Conservation (phyloP, 768 basidiomycete genomes). For the Symmetrospora coprosmae region DNA sequence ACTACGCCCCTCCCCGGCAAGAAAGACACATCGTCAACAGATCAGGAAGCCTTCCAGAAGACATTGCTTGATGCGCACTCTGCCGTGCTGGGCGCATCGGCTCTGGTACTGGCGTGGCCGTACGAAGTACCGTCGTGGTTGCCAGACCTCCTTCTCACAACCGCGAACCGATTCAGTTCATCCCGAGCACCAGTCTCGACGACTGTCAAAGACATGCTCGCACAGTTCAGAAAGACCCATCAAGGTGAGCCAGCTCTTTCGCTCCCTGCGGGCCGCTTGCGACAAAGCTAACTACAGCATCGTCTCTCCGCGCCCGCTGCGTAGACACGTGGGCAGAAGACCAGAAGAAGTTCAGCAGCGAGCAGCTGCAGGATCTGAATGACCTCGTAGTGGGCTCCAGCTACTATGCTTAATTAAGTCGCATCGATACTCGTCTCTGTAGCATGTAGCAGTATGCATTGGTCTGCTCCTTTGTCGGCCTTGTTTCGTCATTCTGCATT, state of each 20-base stretch:
- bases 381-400: conserved; percentile 25
- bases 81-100: conserved; percentile 84
- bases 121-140: conserved; percentile 93
- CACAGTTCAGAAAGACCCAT: conserved; percentile 34
- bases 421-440: not conserved
- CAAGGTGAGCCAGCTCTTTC: conserved; percentile 29
- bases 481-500: no score
- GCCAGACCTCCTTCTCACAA: conserved; percentile 63
- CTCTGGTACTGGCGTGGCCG: conserved; percentile 83
- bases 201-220: conserved; percentile 31
- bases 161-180: conserved; percentile 67
- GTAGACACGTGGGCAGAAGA: conserved; percentile 85
- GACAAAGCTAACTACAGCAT: conserved; percentile 37
- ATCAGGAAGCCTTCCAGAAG: conserved; percentile 52
- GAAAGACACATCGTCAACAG: conserved; percentile 36
- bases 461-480: no score
- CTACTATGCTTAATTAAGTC: conserved; percentile 17
- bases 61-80: conserved; percentile 69
- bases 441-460: not conserved
- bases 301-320: no score
- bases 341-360: conserved; percentile 67
- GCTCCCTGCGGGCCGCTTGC: no score
- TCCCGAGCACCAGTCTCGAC: conserved; percentile 49
- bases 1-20: conserved; percentile 54
- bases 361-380: conserved; percentile 46